These are phyloP conservation scores for Hyaloscypha bicolor DNA, from an alignment of 495 filamentous ascomycete species.

Conservation along the genomic window DNA sequence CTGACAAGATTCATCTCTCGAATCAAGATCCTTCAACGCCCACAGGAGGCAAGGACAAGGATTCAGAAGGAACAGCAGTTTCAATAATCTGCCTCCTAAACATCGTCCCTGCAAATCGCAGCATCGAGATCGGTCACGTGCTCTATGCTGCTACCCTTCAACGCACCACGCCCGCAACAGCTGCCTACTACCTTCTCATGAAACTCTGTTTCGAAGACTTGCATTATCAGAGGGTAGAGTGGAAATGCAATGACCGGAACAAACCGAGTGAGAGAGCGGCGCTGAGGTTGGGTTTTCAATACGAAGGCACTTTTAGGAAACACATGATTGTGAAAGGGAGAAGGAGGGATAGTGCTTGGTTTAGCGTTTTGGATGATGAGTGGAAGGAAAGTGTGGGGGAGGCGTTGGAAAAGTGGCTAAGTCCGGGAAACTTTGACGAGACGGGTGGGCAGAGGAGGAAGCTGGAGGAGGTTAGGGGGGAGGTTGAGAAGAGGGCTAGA, in stretches of 20 bases:
- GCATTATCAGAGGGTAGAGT: conserved; percentile 57
- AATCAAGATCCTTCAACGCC: conserved; percentile 6
- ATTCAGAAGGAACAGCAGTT: conserved; percentile 30
- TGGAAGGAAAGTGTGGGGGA: conserved; percentile 44
- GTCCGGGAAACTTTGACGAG: conserved; percentile 49
- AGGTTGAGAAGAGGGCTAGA: not conserved
- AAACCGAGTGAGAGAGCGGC: conserved; percentile 50
- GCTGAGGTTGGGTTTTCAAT: conserved; percentile 51
- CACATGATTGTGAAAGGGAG: conserved; percentile 59
- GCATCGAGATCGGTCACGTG: conserved; percentile 53
- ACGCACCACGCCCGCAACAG: conserved; percentile 52
- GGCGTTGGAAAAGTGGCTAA: conserved; percentile 51
- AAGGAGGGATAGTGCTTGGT: conserved; percentile 60
- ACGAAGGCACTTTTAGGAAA: conserved; percentile 57
- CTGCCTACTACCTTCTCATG: conserved; percentile 51
- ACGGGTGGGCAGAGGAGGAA: conserved; percentile 44
- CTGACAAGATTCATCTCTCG: conserved; percentile 10
- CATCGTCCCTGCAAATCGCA: conserved; percentile 43
- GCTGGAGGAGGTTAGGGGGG: conserved; percentile 37
- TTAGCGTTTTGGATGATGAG: conserved; percentile 51
- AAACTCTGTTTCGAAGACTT: conserved; percentile 50
- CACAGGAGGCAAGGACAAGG: conserved; percentile 18
- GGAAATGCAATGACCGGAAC: conserved; percentile 60
- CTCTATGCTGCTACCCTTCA: conserved; percentile 49
- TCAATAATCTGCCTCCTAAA: conserved; percentile 48